phyloP scores from a whole-genome alignment of 1,284 basidiomycete species.

The Violaceomyces palustris region DNA sequence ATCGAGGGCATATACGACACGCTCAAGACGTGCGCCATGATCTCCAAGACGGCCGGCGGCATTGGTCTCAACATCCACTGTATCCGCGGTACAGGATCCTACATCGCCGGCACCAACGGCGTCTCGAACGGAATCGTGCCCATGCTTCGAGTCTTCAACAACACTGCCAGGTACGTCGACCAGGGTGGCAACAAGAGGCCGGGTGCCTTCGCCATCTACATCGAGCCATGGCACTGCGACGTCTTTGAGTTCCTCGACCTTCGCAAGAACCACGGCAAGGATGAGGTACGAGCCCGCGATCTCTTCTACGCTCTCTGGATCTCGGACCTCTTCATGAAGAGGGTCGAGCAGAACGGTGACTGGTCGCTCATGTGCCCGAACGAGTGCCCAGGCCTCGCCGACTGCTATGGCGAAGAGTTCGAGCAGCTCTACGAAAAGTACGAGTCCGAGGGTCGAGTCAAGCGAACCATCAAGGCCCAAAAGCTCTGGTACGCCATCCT shows the following conservation, averaged over 20 bases:
- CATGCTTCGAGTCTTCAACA: conserved; percentile 97
- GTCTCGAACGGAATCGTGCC: conserved; percentile 99
- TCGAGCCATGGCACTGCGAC: conserved; percentile 97
- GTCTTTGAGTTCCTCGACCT: conserved; percentile 97
- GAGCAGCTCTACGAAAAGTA: conserved; percentile 84
- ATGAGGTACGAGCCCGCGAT: conserved; percentile 93
- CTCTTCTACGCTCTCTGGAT: conserved; percentile 99
- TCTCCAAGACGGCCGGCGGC: conserved; percentile 97
- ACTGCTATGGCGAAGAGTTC: conserved; percentile 88
- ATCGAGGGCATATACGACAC: conserved; percentile 99
- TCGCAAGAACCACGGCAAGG: conserved; percentile 98
- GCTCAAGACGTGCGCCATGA: conserved; percentile 96
- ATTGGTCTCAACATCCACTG: conserved; percentile 95
- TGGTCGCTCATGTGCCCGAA: conserved; percentile 99
- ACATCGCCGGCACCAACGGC: conserved; percentile 89
- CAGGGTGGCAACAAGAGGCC: conserved; percentile 99
- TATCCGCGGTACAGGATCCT: conserved; percentile 86
- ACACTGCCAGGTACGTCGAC: conserved; percentile 97
- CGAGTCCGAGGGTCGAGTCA: conserved; percentile 82
- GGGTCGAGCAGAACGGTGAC: conserved; percentile 63
- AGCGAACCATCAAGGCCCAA: conserved; percentile 85
- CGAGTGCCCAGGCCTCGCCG: conserved; percentile 84
- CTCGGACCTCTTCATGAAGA: conserved; percentile 74
- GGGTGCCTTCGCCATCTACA: conserved; percentile 94
- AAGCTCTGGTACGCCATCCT: conserved; percentile 98